phyloP scores from a whole-genome alignment of 306 rosid species.

The Sicyos baderoa region DNA sequence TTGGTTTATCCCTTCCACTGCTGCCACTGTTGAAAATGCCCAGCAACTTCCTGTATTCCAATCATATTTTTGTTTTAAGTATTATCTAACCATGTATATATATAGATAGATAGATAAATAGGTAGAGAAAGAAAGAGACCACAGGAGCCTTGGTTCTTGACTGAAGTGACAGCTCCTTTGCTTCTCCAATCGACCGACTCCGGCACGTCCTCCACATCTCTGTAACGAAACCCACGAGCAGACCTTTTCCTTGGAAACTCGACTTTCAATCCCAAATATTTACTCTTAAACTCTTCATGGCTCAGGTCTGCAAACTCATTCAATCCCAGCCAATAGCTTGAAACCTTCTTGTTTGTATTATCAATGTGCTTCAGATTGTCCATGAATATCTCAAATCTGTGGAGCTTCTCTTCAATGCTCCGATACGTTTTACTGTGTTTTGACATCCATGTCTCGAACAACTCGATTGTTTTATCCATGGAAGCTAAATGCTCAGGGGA shows the following conservation, averaged over 20 bases:
- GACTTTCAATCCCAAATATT: slow-evolving; percentile 31
- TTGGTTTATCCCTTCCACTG: slow-evolving; percentile 44
- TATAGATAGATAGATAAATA: neutral
- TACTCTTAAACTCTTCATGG: slow-evolving; percentile 47
- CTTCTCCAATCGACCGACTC: slow-evolving; percentile 47
- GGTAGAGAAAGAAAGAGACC: slow-evolving; percentile 25
- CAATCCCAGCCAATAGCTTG: slow-evolving; percentile 41
- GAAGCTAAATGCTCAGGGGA: slow-evolving; percentile 35
- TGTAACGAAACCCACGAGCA: slow-evolving; percentile 30
- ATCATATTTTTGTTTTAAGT: neutral
- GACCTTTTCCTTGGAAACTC: slow-evolving; percentile 22
- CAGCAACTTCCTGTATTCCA: slow-evolving; percentile 40
- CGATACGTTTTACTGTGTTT: slow-evolving; percentile 34
- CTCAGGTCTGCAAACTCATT: slow-evolving; percentile 50
- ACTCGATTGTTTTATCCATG: slow-evolving; percentile 33
- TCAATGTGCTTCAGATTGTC: slow-evolving; percentile 47
- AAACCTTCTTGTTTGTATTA: slow-evolving; percentile 35
- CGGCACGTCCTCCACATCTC: slow-evolving; percentile 32
- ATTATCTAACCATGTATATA: neutral
- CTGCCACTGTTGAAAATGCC: slow-evolving; percentile 49
- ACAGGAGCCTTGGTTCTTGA: slow-evolving; percentile 47
- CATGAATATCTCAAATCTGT: slow-evolving; percentile 35
- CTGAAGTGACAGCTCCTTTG: slow-evolving; percentile 43
- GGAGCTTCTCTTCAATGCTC: slow-evolving; percentile 38
- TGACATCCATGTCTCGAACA: slow-evolving; percentile 37